Conservation (phyloP, 2,329 filamentous ascomycete species). For the Epichloe sibirici region DNA sequence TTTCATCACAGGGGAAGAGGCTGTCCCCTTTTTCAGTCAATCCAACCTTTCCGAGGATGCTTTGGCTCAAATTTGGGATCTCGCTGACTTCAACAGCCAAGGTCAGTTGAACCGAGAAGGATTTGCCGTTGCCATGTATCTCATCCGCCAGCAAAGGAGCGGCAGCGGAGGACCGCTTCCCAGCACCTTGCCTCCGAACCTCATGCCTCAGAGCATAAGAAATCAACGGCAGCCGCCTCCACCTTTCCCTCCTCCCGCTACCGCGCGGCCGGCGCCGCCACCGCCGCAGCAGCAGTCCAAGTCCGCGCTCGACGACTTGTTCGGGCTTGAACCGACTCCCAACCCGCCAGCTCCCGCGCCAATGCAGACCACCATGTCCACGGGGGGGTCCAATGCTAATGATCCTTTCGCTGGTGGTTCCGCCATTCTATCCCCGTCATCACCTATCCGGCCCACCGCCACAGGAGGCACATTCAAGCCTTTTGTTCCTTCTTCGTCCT, state of each 20-base stretch:
- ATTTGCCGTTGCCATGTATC: constrained; percentile 94
- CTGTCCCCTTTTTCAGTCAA: constrained; percentile 86
- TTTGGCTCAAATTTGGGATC: constrained; percentile 91
- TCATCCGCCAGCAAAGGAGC: constrained; percentile 80
- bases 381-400: constrained; percentile 60
- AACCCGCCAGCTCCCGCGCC: constrained; percentile 40
- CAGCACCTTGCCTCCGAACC: constrained; percentile 60
- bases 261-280: constrained; percentile 35
- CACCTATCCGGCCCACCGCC: constrained; percentile 38
- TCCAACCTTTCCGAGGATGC: constrained; percentile 80
- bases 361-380: constrained; percentile 51
- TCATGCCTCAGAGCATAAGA: constrained; percentile 81
- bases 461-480: constrained; percentile 60
- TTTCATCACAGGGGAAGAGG: constrained; percentile 85
- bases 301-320: constrained; percentile 85
- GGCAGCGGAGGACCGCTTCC: constrained; percentile 55
- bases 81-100: constrained; percentile 85
- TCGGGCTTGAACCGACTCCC: constrained; percentile 62
- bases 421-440: constrained; percentile 35
- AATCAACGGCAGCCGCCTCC: constrained; percentile 26
- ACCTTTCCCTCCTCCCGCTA: constrained; percentile 28
- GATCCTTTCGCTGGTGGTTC: constrained; percentile 50
- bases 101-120: constrained; percentile 78
- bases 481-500: constrained; percentile 84
- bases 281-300: constrained; percentile 43